Evolutionary conservation across 108 stramenopile species (phyloP), one percentile per base, ranked within the genome.

Genomic region (Skeletonema tropicum): DNA sequence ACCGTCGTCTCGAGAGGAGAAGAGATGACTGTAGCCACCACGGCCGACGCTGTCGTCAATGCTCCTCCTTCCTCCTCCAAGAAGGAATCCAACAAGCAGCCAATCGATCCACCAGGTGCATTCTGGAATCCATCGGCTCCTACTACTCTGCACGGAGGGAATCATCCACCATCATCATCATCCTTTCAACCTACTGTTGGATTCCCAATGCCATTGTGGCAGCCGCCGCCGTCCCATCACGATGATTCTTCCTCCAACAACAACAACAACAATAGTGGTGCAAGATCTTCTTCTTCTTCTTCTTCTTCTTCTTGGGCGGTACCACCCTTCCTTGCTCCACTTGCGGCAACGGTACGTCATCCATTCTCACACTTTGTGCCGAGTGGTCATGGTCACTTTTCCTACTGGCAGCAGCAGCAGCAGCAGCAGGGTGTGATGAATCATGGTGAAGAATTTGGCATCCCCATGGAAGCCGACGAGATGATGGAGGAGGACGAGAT

Each of bases 61-160:
- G n/a, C n/a, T n/a, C n/a, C n/a, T n/a, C n/a, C n/a, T n/a, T 39
- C 11, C 38, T 39, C 38, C 11, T 39, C 38, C 39, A 48, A 68
- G 17, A 55, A 12, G 23, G 64, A 46, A 52, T 6, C 9, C n/a
- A 17, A 52, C n/a, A 17, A 52, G 21, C 17, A 41, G 38, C 62
- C 29, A 46, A 77, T 79, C 21, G 70, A 79, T 62, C 77, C 77
- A 6, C 77, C 77, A 2, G 77, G 71, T 48, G 63, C 76, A 6
- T 9, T 72, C 12, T 64, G 71, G 38, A 71, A 71, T 13, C 66
- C 70, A 29, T 41, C 58, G 23, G 70, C 63, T 1, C 6, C 4
- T 6, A 35, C 26, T 29, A 35, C 26, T 29, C 26, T 35, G 35
- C 9, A 35, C 35, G 38, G 38, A 12, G 11, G 10, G 38, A 12